These are phyloP conservation scores for Pestalotiopsis sp. DNA, from an alignment of 2,329 filamentous ascomycete genomes.

Conservation along the genomic window DNA sequence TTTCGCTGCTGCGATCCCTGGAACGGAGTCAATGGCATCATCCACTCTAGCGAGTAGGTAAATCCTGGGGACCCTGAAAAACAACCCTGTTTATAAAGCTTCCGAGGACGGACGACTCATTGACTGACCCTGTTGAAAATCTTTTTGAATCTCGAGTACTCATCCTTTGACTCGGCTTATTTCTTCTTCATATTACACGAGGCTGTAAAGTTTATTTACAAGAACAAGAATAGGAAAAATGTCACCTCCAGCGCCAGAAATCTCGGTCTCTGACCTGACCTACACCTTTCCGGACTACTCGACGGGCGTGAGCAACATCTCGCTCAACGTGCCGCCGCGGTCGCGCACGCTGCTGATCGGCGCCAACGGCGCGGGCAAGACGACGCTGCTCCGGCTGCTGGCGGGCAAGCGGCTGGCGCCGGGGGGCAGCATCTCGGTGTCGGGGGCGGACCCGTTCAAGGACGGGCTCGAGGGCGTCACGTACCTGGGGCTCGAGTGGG, in stretches of 20 bases:
- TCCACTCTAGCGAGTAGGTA: background rate
- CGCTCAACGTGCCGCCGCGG: constrained; percentile 75
- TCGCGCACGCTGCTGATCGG: constrained; percentile 92
- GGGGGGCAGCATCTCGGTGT: constrained; percentile 71
- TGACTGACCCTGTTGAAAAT: too few species aligned
- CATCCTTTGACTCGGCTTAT: background rate
- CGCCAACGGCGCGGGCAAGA: constrained; percentile 97
- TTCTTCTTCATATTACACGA: background rate
- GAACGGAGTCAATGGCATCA: constrained; percentile 2
- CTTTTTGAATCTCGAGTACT: background rate
- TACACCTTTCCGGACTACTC: constrained; percentile 90
- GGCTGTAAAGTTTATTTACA: background rate
- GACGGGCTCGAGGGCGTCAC: constrained; percentile 90
- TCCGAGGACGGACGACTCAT: too few species aligned
- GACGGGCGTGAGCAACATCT: constrained; percentile 75
- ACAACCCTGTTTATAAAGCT: background rate
- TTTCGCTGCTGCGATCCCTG: background rate
- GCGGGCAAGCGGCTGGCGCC: constrained; percentile 94
- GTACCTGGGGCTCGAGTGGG: constrained; percentile 97
- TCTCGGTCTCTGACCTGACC: constrained; percentile 75
- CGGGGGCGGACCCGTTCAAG: constrained; percentile 89
- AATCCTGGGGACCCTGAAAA: background rate
- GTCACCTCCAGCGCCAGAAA: constrained; percentile 52
- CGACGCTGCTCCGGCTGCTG: constrained; percentile 90
- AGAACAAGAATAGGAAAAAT: background rate